A percentile compares a stretch with the other conserved stretches of the same genome.
phyloP scores from a whole-genome alignment of 306 rosid genomes.

The Herpetospermum pedunculosum region DNA sequence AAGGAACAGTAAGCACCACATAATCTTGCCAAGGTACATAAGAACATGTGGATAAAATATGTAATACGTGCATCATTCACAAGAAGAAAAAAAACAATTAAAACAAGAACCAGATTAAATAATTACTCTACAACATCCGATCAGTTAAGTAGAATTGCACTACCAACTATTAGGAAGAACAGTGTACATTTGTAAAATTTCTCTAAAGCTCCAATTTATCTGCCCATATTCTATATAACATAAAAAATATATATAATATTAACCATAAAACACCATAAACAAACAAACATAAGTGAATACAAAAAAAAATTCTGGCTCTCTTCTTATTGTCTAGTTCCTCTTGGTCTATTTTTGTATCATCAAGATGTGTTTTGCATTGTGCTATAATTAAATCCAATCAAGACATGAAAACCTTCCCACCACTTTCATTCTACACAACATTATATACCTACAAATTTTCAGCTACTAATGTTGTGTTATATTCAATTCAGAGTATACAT shows the following conservation, averaged over 20 bases:
- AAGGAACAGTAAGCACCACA: slow-evolving; percentile 12
- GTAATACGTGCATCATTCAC: background rate
- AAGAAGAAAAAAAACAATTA: background rate
- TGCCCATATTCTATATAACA: background rate
- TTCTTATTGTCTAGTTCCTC: background rate
- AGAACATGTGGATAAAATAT: background rate
- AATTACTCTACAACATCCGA: background rate
- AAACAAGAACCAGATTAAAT: background rate
- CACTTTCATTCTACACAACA: background rate
- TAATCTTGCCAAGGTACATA: background rate
- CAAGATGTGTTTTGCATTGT: background rate
- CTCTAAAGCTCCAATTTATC: background rate
- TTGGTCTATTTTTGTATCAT: background rate
- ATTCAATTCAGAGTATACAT: background rate
- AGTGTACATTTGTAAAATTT: background rate
- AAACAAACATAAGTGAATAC: background rate
- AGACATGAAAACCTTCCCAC: background rate
- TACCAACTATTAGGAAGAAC: background rate
- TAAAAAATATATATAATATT: background rate
- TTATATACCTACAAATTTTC: background rate
- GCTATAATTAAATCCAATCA: background rate
- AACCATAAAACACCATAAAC: slow-evolving; percentile 1
- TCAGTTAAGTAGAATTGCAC: background rate
- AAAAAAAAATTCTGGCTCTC: background rate
- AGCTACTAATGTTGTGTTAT: background rate